These are phyloP conservation scores for Brassica incana DNA, from an alignment of 345 rosid genomes.

Conservation along the genomic window DNA sequence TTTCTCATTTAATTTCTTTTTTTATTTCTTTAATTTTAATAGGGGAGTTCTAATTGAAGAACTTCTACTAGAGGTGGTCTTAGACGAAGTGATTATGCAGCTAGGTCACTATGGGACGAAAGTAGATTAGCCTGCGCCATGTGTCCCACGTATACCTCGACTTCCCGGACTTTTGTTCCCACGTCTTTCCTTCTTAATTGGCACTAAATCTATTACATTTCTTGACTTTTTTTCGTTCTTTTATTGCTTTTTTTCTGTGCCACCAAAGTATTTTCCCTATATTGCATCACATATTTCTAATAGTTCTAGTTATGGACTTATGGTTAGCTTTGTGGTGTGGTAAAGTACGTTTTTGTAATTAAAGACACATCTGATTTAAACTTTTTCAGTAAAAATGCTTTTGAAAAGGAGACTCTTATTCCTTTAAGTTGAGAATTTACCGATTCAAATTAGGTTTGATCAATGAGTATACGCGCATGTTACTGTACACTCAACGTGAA, in stretches of 20 bases:
- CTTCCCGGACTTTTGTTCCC: background rate
- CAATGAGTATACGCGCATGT: no score
- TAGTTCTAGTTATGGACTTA: background rate
- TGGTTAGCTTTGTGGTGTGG: background rate
- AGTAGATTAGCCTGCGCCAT: background rate
- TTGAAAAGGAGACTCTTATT: background rate
- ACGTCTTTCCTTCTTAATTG: background rate
- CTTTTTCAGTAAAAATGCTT: background rate
- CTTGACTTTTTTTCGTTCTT: background rate
- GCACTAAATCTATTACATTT: background rate
- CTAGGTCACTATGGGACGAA: background rate
- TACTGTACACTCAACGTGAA: no score
- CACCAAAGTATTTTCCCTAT: background rate
- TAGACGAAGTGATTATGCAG: background rate
- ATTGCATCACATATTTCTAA: background rate
- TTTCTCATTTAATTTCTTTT: no score
- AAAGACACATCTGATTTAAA: background rate
- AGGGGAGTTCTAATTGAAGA: no score
- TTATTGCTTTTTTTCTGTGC: background rate
- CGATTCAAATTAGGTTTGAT: no score
- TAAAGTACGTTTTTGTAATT: no score
- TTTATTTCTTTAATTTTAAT: no score
- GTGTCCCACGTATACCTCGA: background rate
- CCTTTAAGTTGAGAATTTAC: background rate
- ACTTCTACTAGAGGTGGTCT: no score